These are phyloP conservation scores for Crithidia sp. DNA, from an alignment of 208 protist genomes.

Conservation along the genomic window DNA sequence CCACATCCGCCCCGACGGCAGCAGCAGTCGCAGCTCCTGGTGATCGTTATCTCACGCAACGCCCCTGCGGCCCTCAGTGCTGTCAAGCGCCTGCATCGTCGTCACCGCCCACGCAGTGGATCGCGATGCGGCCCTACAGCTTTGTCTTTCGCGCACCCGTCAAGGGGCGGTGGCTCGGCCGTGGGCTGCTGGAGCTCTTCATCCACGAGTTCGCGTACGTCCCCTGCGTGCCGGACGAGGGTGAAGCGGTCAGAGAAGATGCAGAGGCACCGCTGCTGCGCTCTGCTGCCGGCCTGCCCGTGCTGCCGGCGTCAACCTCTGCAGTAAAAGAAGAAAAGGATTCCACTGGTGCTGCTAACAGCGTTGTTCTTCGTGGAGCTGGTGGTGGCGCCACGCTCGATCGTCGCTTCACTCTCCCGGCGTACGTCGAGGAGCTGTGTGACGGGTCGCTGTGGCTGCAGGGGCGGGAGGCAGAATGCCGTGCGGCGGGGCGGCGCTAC, in stretches of 20 bases:
- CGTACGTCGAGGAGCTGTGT: constrained; percentile 79
- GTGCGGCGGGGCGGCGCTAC: constrained; percentile 47
- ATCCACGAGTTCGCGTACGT: constrained; percentile 87
- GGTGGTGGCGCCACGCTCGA: constrained; percentile 38
- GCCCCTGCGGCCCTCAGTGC: constrained; percentile 35
- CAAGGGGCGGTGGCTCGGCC: constrained; percentile 93
- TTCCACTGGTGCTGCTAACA: too few species aligned
- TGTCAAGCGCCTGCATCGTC: background rate
- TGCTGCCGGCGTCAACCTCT: too few species aligned
- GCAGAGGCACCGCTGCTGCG: too few species aligned
- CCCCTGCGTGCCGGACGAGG: constrained; percentile 26
- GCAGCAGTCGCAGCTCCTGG: constrained; percentile 14
- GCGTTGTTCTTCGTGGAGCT: background rate
- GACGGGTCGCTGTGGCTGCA: constrained; percentile 64
- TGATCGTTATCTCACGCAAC: constrained; percentile 43
- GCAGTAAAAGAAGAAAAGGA: too few species aligned
- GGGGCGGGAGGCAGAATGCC: constrained; percentile 79
- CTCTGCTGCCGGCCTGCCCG: too few species aligned
- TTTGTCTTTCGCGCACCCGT: constrained; percentile 80
- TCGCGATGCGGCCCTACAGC: constrained; percentile 87
- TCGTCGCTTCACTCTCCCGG: constrained; percentile 47
- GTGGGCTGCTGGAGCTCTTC: constrained; percentile 83
- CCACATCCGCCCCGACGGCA: background rate
- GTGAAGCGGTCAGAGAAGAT: background rate
- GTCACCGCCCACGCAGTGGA: constrained; percentile 5